These are phyloP conservation scores for Vaccinium vitisidaea DNA, from an alignment of 148 eudicot species.

Conservation along the genomic window DNA sequence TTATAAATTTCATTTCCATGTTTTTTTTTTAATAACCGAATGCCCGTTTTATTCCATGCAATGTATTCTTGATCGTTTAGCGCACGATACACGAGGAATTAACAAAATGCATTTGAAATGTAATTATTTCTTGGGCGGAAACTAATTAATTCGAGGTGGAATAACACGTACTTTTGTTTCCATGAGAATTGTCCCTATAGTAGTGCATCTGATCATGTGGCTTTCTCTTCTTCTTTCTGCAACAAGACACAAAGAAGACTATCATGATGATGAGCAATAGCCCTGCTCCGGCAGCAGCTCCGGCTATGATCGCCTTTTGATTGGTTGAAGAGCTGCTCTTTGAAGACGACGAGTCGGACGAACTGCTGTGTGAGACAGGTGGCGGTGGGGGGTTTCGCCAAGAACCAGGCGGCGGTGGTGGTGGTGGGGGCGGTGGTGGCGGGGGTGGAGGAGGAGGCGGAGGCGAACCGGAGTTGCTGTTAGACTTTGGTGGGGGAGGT, in stretches of 20 bases:
- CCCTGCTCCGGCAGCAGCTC: conserved; percentile 3
- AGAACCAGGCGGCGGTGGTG: neutral
- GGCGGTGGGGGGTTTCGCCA: neutral
- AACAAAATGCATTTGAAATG: neutral
- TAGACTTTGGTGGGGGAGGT: conserved; percentile 28
- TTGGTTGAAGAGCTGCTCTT: neutral
- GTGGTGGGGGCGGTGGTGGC: neutral
- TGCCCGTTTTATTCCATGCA: neutral
- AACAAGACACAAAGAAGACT: neutral
- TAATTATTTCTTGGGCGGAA: neutral
- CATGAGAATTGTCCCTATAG: conserved; percentile 13
- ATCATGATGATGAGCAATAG: conserved; percentile 15
- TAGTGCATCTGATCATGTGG: conserved; percentile 17
- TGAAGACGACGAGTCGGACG: neutral
- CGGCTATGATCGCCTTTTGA: neutral
- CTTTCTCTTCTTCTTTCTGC: conserved; percentile 23
- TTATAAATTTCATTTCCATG: no score
- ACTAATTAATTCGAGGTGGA: neutral
- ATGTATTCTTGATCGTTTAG: neutral
- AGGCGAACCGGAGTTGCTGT: conserved; percentile 11
- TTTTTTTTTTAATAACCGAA: no score
- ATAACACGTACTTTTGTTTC: conserved; percentile 1
- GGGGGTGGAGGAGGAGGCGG: conserved; percentile 11
- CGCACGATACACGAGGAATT: neutral
- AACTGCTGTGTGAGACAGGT: neutral